Percentiles rank a stretch among this genome's conserved stretches.
These are phyloP conservation scores for Kernera saxatilis DNA, from an alignment of 345 rosid genomes.

Conservation along the genomic window DNA sequence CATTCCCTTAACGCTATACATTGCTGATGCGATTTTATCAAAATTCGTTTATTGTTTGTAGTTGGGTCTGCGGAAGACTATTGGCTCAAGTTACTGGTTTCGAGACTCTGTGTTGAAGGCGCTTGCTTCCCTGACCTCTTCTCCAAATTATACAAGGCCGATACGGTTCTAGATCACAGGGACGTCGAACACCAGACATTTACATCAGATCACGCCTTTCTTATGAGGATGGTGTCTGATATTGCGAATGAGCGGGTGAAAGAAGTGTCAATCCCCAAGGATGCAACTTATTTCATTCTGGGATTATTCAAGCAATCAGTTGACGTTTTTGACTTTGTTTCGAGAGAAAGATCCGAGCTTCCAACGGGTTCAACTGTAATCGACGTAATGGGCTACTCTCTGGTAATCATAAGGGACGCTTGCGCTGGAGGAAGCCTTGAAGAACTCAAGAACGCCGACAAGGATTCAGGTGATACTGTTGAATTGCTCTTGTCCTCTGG, in stretches of 20 bases:
- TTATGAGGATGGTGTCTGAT: constrained; percentile 50
- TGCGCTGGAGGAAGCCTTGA: constrained; percentile 43
- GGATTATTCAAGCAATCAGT: constrained; percentile 42
- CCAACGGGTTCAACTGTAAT: constrained; percentile 46
- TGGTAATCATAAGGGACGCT: constrained; percentile 50
- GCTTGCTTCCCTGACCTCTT: constrained; percentile 44
- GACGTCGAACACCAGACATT: constrained; percentile 18
- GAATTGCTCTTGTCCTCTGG: constrained; percentile 44
- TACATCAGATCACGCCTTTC: constrained; percentile 56
- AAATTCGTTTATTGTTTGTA: constrained; percentile 9
- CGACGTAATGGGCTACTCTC: constrained; percentile 64
- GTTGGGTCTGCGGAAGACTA: constrained; percentile 66
- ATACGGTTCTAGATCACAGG: not conserved
- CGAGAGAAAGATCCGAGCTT: constrained; percentile 44
- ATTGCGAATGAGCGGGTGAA: constrained; percentile 46
- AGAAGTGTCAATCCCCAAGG: constrained; percentile 37
- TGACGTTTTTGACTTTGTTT: constrained; percentile 27
- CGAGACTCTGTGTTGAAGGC: constrained; percentile 59
- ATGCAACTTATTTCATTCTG: constrained; percentile 31
- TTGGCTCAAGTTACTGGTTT: constrained; percentile 71
- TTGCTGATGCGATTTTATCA: not conserved
- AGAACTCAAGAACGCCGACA: constrained; percentile 23
- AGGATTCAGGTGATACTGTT: constrained; percentile 28
- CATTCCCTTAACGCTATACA: not conserved
- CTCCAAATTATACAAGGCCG: constrained; percentile 19